Conservation (phyloP, 1,284 basidiomycete genomes). For the Phaffia rhodozyma region DNA sequence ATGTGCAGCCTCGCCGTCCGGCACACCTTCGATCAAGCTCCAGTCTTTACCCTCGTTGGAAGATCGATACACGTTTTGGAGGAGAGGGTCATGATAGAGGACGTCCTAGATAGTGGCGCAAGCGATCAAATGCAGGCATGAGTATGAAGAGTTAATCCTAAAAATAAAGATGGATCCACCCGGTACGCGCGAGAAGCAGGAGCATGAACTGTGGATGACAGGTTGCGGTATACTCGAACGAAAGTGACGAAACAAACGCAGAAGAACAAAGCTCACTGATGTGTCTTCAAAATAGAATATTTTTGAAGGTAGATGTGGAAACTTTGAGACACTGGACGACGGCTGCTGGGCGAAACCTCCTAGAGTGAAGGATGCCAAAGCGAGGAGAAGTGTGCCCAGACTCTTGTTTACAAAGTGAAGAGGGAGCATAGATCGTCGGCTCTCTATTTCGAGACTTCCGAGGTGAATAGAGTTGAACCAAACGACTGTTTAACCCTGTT, state of each 20-base stretch:
- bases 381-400: too few species aligned
- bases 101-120: slow-evolving; percentile 44
- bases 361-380: too few species aligned
- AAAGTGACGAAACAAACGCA: background rate
- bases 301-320: slow-evolving; percentile 60
- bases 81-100: slow-evolving; percentile 65
- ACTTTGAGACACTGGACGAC: slow-evolving; percentile 21
- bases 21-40: slow-evolving; percentile 52
- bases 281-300: slow-evolving; percentile 91
- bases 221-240: background rate
- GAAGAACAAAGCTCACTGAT: slow-evolving; percentile 41
- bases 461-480: too few species aligned
- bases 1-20: slow-evolving; percentile 50
- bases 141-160: background rate
- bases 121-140: background rate
- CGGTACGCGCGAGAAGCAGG: background rate
- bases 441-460: too few species aligned
- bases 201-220: background rate
- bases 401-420: too few species aligned
- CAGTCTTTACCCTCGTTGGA: slow-evolving; percentile 83
- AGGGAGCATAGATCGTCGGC: too few species aligned
- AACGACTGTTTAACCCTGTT: too few species aligned
- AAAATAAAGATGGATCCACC: background rate
- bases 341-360: too few species aligned
- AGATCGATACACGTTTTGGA: slow-evolving; percentile 62